Percentiles rank a stretch among this genome's conserved stretches.
These are phyloP conservation scores for Kwoniella mangroviensis DNA, from an alignment of 768 basidiomycete genomes.

Conservation along the genomic window DNA sequence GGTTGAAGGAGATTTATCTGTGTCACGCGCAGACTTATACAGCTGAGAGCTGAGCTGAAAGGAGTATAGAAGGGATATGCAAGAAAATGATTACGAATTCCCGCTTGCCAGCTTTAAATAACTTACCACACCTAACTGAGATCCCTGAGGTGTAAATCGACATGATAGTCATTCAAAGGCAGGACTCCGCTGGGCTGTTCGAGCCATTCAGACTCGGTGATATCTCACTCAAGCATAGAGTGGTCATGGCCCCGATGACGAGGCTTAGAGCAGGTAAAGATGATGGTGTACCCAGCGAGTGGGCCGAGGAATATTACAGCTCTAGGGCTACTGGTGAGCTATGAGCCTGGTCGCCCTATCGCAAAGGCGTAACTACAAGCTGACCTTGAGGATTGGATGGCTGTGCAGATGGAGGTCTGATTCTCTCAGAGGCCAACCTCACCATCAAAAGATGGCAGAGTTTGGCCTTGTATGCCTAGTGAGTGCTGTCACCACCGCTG, in stretches of 20 bases:
- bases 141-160: neutral
- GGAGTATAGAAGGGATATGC: no score
- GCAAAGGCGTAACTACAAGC: no score
- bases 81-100: no score
- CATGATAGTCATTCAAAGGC: neutral
- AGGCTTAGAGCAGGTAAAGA: slow-evolving; percentile 29
- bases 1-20: no score
- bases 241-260: slow-evolving; percentile 48
- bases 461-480: slow-evolving; percentile 5
- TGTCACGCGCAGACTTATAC: no score
- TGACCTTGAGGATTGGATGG: no score
- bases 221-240: slow-evolving; percentile 29
- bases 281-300: slow-evolving; percentile 29
- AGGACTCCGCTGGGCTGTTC: slow-evolving; percentile 3
- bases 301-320: slow-evolving; percentile 42
- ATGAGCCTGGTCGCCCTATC: neutral
- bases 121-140: neutral
- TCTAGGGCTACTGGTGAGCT: slow-evolving; percentile 42
- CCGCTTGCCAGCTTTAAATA: no score
- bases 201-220: slow-evolving; percentile 8
- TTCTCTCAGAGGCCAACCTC: slow-evolving; percentile 44
- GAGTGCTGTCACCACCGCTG: neutral
- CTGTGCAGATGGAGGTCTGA: slow-evolving; percentile 36
- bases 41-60: no score
- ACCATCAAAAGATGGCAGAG: neutral